phyloP scores from a whole-genome alignment of 2,329 filamentous ascomycete genomes.

The Penicillium polonicum region DNA sequence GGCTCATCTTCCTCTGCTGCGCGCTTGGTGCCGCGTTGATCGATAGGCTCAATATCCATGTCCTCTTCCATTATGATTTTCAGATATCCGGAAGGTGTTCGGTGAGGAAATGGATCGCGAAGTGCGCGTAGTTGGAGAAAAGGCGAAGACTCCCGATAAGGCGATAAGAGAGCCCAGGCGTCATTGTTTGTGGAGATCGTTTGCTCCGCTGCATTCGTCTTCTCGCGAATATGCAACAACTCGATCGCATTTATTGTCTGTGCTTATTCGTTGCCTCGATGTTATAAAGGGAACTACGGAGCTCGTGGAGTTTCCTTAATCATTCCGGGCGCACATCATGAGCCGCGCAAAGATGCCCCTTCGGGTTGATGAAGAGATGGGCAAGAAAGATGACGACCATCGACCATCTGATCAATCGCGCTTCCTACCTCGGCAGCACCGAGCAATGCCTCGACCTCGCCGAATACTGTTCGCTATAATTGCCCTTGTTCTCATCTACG shows the following conservation, averaged over 20 bases:
- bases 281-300: background rate
- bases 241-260: background rate
- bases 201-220: background rate
- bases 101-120: background rate
- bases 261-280: background rate
- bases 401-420: constrained; percentile 36
- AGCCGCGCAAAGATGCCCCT: constrained; percentile 44
- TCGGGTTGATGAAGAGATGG: constrained; percentile 60
- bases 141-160: constrained; percentile 24
- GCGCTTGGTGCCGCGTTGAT: constrained; percentile 49
- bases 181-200: constrained; percentile 8
- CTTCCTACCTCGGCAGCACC: constrained; percentile 34
- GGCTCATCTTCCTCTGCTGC: constrained; percentile 48
- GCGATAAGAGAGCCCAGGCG: constrained; percentile 14
- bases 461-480: constrained; percentile 52
- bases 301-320: constrained; percentile 21
- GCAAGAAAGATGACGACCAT: constrained; percentile 65
- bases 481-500: constrained; percentile 56
- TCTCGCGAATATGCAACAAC: background rate
- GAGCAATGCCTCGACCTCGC: constrained; percentile 43
- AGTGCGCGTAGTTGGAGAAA: constrained; percentile 13
- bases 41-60: constrained; percentile 46
- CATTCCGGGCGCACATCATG: constrained; percentile 33
- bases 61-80: constrained; percentile 33
- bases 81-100: background rate